phyloP scores from a whole-genome alignment of 768 basidiomycete genomes.

The Postia placenta region DNA sequence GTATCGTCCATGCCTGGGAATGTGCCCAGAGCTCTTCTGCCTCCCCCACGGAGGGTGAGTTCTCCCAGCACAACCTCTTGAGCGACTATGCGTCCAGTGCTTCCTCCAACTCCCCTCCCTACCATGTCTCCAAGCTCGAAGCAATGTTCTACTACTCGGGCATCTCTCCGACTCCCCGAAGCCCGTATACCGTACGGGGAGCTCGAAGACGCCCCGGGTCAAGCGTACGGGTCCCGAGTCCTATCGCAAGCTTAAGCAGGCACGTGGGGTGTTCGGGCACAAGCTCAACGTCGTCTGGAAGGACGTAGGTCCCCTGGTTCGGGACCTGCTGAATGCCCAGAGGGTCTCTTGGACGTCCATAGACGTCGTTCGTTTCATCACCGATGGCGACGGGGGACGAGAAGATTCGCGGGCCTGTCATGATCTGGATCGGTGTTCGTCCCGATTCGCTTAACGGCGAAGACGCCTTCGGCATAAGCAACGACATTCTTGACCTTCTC shows the following conservation, averaged over 20 bases:
- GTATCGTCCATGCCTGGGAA: neutral
- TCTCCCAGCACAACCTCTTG: too few species aligned
- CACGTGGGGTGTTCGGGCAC: slow-evolving; percentile 18
- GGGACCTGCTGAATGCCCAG: slow-evolving; percentile 8
- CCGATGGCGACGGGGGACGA: too few species aligned
- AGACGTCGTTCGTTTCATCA: slow-evolving; percentile 20
- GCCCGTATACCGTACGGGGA: slow-evolving; percentile 21
- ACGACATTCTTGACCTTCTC: too few species aligned
- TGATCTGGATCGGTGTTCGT: slow-evolving; percentile 5
- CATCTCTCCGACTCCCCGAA: slow-evolving; percentile 17
- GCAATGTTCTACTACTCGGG: slow-evolving; percentile 20
- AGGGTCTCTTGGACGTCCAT: slow-evolving; percentile 17
- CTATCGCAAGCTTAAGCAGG: slow-evolving; percentile 18
- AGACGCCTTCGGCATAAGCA: too few species aligned
- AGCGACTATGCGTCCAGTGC: too few species aligned
- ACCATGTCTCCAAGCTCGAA: slow-evolving; percentile 15
- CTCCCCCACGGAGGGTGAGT: neutral
- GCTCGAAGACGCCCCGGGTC: too few species aligned
- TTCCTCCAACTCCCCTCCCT: neutral
- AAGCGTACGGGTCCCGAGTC: too few species aligned
- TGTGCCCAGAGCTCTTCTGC: neutral
- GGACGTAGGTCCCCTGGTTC: slow-evolving; percentile 14
- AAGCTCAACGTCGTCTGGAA: slow-evolving; percentile 17
- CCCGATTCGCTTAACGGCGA: neutral
- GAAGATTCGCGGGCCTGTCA: neutral